Conservation (phyloP, 225 moss, liverwort and hornwort species). For the Antitrichia curtipendula region DNA sequence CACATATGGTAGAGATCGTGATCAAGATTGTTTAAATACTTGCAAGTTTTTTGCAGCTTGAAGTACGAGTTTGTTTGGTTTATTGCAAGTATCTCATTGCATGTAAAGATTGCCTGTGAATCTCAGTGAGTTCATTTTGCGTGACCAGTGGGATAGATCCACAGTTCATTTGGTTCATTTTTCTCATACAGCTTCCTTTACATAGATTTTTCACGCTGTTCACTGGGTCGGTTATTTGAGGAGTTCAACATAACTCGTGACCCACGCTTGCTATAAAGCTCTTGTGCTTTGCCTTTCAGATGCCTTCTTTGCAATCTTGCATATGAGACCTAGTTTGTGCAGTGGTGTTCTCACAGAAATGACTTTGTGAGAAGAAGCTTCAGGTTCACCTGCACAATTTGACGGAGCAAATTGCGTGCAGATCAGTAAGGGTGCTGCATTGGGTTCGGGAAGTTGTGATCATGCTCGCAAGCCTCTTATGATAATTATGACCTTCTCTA, state of each 20-base stretch:
- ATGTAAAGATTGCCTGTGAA: neutral
- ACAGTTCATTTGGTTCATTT: neutral
- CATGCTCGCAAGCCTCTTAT: neutral
- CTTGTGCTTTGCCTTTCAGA: neutral
- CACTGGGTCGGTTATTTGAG: neutral
- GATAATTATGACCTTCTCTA: neutral
- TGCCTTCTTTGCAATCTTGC: neutral
- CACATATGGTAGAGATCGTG: neutral
- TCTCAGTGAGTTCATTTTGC: neutral
- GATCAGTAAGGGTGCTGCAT: neutral
- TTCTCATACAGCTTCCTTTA: neutral
- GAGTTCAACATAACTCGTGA: neutral
- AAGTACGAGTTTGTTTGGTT: neutral
- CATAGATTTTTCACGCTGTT: neutral
- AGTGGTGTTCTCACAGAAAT: neutral
- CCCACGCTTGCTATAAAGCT: neutral
- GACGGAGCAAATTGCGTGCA: neutral
- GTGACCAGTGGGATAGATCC: neutral
- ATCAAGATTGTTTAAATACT: neutral
- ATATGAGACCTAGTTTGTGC: neutral
- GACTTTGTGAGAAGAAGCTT: neutral
- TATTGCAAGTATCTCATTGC: neutral
- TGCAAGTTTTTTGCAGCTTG: neutral
- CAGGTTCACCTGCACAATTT: neutral
- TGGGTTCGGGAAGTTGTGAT: neutral